These are phyloP conservation scores for Bipolaris gigantea DNA, from an alignment of 2,329 filamentous ascomycete genomes.

Conservation along the genomic window DNA sequence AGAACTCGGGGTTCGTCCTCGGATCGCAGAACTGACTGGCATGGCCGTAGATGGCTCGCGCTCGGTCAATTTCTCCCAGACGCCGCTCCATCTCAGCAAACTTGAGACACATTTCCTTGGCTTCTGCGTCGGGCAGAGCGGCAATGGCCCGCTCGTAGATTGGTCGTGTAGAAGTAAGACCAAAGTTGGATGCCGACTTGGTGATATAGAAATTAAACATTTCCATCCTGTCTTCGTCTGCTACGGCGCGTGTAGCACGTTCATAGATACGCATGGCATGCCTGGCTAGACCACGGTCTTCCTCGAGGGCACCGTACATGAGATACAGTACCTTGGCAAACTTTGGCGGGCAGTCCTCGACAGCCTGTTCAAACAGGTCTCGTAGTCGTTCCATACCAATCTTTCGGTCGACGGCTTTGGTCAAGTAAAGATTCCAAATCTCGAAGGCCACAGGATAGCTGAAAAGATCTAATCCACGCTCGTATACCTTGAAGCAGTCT, in stretches of 20 bases:
- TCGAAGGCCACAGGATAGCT: conserved; percentile 98
- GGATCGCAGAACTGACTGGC: conserved; percentile 97
- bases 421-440: conserved; percentile 97
- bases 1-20: conserved; percentile 84
- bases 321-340: conserved; percentile 96
- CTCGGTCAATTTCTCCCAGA: conserved; percentile 90
- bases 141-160: conserved; percentile 97
- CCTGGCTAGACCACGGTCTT: conserved; percentile 88
- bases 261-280: conserved; percentile 99
- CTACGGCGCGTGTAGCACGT: conserved; percentile 89
- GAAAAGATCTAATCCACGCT: conserved; percentile 95
- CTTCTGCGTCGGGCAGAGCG: conserved; percentile 88
- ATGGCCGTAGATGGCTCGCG: conserved; percentile 93
- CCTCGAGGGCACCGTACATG: conserved; percentile 97
- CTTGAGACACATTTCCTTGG: conserved; percentile 97
- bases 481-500: conserved; percentile 96
- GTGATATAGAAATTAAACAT: conserved; percentile 99
- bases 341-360: conserved; percentile 90
- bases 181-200: conserved; percentile 97
- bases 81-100: conserved; percentile 96
- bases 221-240: conserved; percentile 89
- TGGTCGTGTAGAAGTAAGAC: conserved; percentile 86
- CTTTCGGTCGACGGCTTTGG: conserved; percentile 94
- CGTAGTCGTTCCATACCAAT: conserved; percentile 92
- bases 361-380: conserved; percentile 94